Conservation (phyloP, 441 rosid genomes). For the Euphorbia corollata region DNA sequence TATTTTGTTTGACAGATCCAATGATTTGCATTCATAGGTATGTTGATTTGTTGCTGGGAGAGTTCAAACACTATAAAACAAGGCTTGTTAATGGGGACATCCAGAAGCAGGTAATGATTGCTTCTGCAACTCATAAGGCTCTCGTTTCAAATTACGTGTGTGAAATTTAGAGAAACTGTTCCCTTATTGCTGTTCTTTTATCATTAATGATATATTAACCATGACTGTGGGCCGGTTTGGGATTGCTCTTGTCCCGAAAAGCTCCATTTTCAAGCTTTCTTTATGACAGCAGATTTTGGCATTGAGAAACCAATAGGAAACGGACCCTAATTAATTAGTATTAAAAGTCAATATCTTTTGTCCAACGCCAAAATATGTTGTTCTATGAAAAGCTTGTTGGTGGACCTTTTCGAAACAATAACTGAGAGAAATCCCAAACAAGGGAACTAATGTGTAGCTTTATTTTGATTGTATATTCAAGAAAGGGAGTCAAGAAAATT, state of each 20-base stretch:
- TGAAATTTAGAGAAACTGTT: neutral
- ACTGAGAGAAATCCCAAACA: no score
- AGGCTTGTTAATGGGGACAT: constrained; percentile 93
- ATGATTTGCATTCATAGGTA: constrained; percentile 43
- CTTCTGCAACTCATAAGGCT: neutral
- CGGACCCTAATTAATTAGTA: no score
- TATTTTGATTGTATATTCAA: neutral
- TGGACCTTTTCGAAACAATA: no score
- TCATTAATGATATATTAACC: neutral
- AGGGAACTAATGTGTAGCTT: no score
- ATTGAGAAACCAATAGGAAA: no score
- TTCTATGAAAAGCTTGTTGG: no score
- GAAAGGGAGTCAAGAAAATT: neutral
- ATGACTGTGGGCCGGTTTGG: no score
- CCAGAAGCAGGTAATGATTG: constrained; percentile 60
- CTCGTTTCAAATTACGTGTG: constrained; percentile 2
- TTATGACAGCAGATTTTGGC: no score
- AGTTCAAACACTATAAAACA: constrained; percentile 87
- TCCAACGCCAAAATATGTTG: no score
- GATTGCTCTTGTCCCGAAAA: no score
- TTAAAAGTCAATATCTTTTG: no score
- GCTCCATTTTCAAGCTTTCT: no score
- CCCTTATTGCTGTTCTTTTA: neutral
- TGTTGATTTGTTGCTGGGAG: constrained; percentile 90
- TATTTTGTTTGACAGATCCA: constrained; percentile 4